These are phyloP conservation scores for Pichia rugopelliculosa DNA, from an alignment of 805 yeast genomes.

Conservation along the genomic window DNA sequence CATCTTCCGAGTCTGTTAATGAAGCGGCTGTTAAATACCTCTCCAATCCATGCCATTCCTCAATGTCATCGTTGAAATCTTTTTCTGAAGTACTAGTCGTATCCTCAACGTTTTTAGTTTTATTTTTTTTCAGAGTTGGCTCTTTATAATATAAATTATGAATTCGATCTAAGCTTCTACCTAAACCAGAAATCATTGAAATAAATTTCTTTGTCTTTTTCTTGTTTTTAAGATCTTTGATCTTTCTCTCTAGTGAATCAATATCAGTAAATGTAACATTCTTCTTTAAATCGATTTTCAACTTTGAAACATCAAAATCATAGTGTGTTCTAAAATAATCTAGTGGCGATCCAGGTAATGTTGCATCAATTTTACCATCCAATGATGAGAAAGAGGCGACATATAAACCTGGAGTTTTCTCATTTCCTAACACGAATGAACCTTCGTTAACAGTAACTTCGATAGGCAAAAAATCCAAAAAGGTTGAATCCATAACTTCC, in stretches of 20 bases:
- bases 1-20: constrained; percentile 8
- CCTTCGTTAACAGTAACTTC: constrained; percentile 54
- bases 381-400: constrained; percentile 53
- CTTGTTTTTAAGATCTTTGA: background rate
- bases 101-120: background rate
- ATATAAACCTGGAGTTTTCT: constrained; percentile 63
- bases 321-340: constrained; percentile 51
- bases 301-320: constrained; percentile 39
- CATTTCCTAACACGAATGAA: constrained; percentile 74
- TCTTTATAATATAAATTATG: background rate
- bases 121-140: constrained; percentile 10
- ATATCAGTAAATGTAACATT: constrained; percentile 53
- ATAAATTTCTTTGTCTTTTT: constrained; percentile 1
- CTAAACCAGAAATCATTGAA: constrained; percentile 4
- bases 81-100: background rate
- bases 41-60: constrained; percentile 70
- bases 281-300: constrained; percentile 58
- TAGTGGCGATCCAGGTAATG: constrained; percentile 34
- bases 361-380: constrained; percentile 51
- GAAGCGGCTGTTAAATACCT: constrained; percentile 44
- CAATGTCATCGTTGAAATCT: constrained; percentile 10
- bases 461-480: constrained; percentile 50
- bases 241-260: constrained; percentile 6
- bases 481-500: constrained; percentile 10
- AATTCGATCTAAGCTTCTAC: background rate